Percentiles rank a stretch among this genome's conserved stretches.
These are phyloP conservation scores for Rhizopus delemar DNA, from an alignment of 371 early-diverging fungal species.

Conservation along the genomic window DNA sequence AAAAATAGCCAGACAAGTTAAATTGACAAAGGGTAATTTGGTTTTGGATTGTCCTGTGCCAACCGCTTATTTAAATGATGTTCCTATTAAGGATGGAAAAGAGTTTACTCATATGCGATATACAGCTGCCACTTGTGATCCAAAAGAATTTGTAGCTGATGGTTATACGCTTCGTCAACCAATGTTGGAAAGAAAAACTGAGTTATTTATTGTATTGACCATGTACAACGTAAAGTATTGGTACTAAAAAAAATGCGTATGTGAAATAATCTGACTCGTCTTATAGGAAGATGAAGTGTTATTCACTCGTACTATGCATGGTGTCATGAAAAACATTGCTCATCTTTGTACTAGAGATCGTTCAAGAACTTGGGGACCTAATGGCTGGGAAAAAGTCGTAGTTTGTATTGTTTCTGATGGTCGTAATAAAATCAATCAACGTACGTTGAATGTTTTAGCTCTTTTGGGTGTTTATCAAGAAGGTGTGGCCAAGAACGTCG, in stretches of 20 bases:
- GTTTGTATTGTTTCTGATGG: conserved; percentile 89
- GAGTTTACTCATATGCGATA: conserved; percentile 84
- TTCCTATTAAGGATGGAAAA: conserved; percentile 60
- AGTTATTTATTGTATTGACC: conserved; percentile 86
- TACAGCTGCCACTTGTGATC: conserved; percentile 82
- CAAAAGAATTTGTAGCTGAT: conserved; percentile 73
- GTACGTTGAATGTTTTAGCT: conserved; percentile 75
- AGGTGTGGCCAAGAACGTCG: conserved; percentile 72
- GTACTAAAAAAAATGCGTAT: not conserved
- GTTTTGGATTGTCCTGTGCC: conserved; percentile 82
- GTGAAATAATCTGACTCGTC: not conserved
- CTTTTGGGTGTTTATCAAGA: conserved; percentile 93
- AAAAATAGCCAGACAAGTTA: conserved; percentile 54
- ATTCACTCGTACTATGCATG: conserved; percentile 88
- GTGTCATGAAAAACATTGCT: conserved; percentile 89
- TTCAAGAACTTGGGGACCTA: conserved; percentile 82
- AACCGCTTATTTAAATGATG: conserved; percentile 55
- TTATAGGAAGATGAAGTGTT: conserved; percentile 84
- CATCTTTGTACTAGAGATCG: conserved; percentile 82
- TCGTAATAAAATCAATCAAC: conserved; percentile 66
- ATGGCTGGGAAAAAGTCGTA: conserved; percentile 92
- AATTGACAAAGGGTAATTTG: conserved; percentile 74
- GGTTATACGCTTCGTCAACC: conserved; percentile 85
- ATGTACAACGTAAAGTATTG: conserved; percentile 73
- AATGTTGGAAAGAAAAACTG: conserved; percentile 74